Evolutionary conservation across 2,329 filamentous ascomycete species (phyloP).

Genomic region (Boeremia lycopersici): DNA sequence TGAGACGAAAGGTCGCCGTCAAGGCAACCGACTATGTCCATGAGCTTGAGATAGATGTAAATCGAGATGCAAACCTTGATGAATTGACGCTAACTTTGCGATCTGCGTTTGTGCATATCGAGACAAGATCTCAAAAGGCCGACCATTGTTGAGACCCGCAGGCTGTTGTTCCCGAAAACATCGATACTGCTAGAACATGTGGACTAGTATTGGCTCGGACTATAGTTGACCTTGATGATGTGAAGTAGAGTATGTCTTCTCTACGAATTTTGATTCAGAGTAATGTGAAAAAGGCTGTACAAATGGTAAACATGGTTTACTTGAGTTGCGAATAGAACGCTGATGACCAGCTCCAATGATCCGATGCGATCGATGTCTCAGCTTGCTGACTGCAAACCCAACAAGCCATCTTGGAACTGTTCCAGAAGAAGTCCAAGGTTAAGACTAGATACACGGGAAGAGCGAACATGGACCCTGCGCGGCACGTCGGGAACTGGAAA

Average conservation of each 20-base stretch:
- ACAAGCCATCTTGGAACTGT: no score
- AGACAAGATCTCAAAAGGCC: neutral
- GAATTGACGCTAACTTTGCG: neutral
- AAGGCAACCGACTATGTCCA: neutral
- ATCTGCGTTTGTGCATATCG: constrained; percentile 9
- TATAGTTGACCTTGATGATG: neutral
- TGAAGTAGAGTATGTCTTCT: neutral
- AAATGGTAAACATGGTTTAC: no score
- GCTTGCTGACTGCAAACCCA: no score
- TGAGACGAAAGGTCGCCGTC: neutral
- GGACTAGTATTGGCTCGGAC: neutral
- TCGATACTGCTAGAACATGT: neutral
- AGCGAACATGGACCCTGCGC: no score
- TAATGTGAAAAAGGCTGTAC: no score
- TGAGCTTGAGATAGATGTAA: neutral
- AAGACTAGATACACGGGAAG: no score
- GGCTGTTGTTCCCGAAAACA: neutral
- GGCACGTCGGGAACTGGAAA: neutral
- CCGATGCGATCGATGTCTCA: no score
- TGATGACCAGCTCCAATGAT: no score
- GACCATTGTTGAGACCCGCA: constrained; percentile 7
- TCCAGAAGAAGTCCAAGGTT: no score
- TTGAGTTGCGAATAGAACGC: no score
- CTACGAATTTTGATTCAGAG: neutral
- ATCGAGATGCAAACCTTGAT: neutral